phyloP scores from a whole-genome alignment of 768 basidiomycete species.

The Boletus speciosus region DNA sequence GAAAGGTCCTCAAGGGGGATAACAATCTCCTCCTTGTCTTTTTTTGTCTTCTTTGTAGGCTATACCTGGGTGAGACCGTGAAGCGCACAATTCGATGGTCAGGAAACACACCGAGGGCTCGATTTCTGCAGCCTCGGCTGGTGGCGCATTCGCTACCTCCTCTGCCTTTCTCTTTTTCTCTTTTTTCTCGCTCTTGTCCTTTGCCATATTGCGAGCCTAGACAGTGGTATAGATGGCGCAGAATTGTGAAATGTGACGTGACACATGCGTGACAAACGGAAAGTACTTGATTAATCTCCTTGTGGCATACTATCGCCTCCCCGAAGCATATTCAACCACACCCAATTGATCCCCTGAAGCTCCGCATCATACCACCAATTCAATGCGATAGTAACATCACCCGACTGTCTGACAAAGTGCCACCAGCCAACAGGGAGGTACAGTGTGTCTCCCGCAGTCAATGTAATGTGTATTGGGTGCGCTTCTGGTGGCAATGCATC shows the following conservation, averaged over 20 bases:
- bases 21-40: slow-evolving; percentile 56
- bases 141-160: slow-evolving; percentile 21
- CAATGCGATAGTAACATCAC: slow-evolving; percentile 59
- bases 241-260: slow-evolving; percentile 16
- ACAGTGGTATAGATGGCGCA: background rate
- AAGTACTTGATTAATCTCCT: slow-evolving; percentile 35
- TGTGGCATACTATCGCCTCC: slow-evolving; percentile 22
- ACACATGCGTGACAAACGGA: slow-evolving; percentile 13
- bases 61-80: slow-evolving; percentile 19
- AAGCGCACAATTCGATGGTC: slow-evolving; percentile 28
- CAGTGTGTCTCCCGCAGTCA: slow-evolving; percentile 72
- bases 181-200: slow-evolving; percentile 76
- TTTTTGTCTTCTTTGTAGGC: slow-evolving; percentile 58
- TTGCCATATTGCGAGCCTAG: slow-evolving; percentile 44
- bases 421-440: slow-evolving; percentile 95
- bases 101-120: slow-evolving; percentile 31
- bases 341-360: slow-evolving; percentile 67
- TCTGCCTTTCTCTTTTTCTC: slow-evolving; percentile 61
- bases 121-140: slow-evolving; percentile 47
- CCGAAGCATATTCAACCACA: slow-evolving; percentile 61
- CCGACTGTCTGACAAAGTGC: slow-evolving; percentile 81
- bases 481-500: slow-evolving; percentile 48
- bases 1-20: slow-evolving; percentile 81
- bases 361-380: slow-evolving; percentile 93
- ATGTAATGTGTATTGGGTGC: slow-evolving; percentile 61